These are phyloP conservation scores for Myriosclerotinia curreyana DNA, from an alignment of 2,329 filamentous ascomycete genomes.

Conservation along the genomic window DNA sequence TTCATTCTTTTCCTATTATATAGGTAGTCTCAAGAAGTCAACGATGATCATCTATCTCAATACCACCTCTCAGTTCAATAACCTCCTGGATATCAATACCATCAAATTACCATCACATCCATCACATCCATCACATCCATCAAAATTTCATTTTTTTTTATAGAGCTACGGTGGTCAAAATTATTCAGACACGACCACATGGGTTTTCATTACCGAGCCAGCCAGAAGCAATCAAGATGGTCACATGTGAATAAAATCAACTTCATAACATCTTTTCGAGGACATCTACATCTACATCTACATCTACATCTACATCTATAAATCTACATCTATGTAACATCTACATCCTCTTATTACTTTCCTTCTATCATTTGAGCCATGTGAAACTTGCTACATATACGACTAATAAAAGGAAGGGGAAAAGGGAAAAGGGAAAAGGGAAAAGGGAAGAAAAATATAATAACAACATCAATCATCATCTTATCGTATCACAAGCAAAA, in stretches of 20 bases:
- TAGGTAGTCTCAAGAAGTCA: not conserved
- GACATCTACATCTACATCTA: too few species aligned
- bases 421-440: too few species aligned
- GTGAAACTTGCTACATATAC: not conserved
- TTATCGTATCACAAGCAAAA: slow-evolving; percentile 22
- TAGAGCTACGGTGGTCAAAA: not conserved
- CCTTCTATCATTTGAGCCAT: slow-evolving; percentile 2
- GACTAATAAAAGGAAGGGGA: not conserved
- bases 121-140: too few species aligned
- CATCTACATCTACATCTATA: too few species aligned
- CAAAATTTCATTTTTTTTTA: not conserved
- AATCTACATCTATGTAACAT: too few species aligned
- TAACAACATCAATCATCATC: too few species aligned
- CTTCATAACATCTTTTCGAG: too few species aligned
- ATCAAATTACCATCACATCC: too few species aligned
- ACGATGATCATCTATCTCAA: not conserved
- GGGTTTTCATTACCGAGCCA: slow-evolving; percentile 5
- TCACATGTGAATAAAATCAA: slow-evolving; percentile 19
- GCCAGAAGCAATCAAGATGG: slow-evolving; percentile 14
- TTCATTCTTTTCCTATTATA: not conserved
- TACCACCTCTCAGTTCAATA: too few species aligned
- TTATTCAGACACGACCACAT: not conserved
- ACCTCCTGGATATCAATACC: too few species aligned
- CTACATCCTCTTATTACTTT: too few species aligned
- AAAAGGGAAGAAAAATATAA: too few species aligned